Percentiles rank a stretch among this genome's conserved stretches.
Conservation (phyloP, 2,329 filamentous ascomycete species). For the Aspergillus pseudoviridinutans region DNA sequence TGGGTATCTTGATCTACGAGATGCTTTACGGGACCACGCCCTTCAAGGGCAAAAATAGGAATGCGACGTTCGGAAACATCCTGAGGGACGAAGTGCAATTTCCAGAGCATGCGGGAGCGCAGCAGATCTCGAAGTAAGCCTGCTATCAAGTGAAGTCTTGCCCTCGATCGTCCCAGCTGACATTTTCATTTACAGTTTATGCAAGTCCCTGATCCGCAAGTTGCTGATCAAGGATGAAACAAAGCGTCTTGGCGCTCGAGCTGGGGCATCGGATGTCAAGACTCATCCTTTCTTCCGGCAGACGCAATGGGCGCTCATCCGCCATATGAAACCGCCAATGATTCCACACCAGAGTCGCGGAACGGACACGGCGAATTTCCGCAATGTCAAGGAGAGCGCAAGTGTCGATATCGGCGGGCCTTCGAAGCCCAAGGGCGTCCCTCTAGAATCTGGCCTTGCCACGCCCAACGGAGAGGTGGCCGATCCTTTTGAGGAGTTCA, state of each 20-base stretch:
- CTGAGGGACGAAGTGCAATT: conserved; percentile 93
- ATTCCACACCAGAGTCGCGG: conserved; percentile 86
- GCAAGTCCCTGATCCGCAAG: conserved; percentile 94
- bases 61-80: conserved; percentile 97
- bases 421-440: conserved; percentile 66
- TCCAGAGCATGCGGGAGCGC: conserved; percentile 78
- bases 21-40: conserved; percentile 98
- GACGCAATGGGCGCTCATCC: conserved; percentile 93
- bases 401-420: conserved; percentile 68
- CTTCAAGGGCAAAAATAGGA: conserved; percentile 99
- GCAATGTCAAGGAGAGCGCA: conserved; percentile 95
- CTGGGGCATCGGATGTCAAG: conserved; percentile 96
- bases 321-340: conserved; percentile 97
- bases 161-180: neutral
- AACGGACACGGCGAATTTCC: conserved; percentile 93
- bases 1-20: conserved; percentile 96
- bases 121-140: conserved; percentile 86
- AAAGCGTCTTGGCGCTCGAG: conserved; percentile 84
- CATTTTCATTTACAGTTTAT: conserved; percentile 61
- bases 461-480: conserved; percentile 77
- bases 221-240: conserved; percentile 97
- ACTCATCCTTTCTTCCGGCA: conserved; percentile 91
- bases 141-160: neutral
- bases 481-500: conserved; percentile 98
- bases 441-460: conserved; percentile 76